These are phyloP conservation scores for Turritis glabra DNA, from an alignment of 345 rosid species.

Conservation along the genomic window DNA sequence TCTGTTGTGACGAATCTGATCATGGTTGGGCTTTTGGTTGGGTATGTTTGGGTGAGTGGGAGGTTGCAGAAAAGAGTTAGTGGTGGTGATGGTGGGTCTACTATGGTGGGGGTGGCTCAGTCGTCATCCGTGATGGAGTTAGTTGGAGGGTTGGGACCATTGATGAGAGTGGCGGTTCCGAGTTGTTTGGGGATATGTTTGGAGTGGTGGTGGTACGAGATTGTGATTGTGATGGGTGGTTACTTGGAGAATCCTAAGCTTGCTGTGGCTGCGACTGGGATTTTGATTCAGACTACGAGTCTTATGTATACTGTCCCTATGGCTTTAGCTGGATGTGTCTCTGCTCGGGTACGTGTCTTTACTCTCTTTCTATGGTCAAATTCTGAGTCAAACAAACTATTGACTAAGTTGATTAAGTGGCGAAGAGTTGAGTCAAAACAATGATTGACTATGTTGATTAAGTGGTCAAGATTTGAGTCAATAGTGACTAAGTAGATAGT, in stretches of 20 bases:
- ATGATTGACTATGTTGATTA: not conserved
- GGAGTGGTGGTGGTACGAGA: slow-evolving; percentile 99
- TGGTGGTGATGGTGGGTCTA: slow-evolving; percentile 44
- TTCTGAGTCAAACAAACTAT: not conserved
- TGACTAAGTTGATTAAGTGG: not conserved
- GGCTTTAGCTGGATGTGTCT: slow-evolving; percentile 98
- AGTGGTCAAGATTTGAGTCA: not conserved
- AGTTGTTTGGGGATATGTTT: slow-evolving; percentile 94
- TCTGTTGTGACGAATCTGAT: slow-evolving; percentile 89
- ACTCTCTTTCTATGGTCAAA: not conserved
- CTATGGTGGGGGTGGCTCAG: slow-evolving; percentile 26
- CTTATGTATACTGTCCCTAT: slow-evolving; percentile 99
- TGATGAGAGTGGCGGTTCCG: slow-evolving; percentile 85
- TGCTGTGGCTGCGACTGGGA: slow-evolving; percentile 94
- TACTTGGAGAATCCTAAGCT: slow-evolving; percentile 81
- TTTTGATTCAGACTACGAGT: slow-evolving; percentile 93
- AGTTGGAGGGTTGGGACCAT: slow-evolving; percentile 65
- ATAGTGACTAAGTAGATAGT: not conserved
- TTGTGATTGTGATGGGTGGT: slow-evolving; percentile 84
- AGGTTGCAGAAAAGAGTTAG: slow-evolving; percentile 53
- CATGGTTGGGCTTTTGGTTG: slow-evolving; percentile 73
- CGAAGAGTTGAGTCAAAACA: not conserved
- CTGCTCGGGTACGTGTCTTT: slow-evolving; percentile 74
- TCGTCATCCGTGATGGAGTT: slow-evolving; percentile 44
- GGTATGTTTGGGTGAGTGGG: slow-evolving; percentile 69